Conservation (phyloP, 805 yeast genomes). For the Soucietia sequanensis region DNA sequence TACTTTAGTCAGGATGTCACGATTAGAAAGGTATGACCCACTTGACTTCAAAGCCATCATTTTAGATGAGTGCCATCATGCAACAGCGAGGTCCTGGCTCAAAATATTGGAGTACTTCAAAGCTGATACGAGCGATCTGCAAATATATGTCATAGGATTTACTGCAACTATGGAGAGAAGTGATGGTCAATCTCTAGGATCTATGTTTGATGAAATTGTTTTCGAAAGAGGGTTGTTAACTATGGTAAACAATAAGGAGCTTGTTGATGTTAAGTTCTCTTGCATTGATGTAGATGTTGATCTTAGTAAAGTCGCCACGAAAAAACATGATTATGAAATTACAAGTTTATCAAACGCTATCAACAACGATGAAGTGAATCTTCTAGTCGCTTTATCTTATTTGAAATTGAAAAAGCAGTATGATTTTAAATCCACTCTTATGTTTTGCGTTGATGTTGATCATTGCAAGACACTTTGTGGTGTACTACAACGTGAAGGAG, state of each 20-base stretch:
- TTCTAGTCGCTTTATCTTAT: conserved; percentile 55
- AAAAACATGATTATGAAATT: conserved; percentile 54
- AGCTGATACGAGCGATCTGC: conserved; percentile 39
- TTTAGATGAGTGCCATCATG: conserved; percentile 92
- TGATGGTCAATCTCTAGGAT: conserved; percentile 61
- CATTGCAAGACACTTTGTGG: conserved; percentile 60
- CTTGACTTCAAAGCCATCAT: conserved; percentile 67
- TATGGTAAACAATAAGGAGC: conserved; percentile 67
- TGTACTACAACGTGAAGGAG: conserved; percentile 54
- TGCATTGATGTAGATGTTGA: conserved; percentile 51
- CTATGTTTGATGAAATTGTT: conserved; percentile 69
- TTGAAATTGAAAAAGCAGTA: conserved; percentile 32
- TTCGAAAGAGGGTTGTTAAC: conserved; percentile 63
- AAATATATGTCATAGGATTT: conserved; percentile 70
- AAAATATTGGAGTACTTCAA: conserved; percentile 59
- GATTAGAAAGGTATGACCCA: conserved; percentile 57
- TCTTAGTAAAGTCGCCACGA: conserved; percentile 28
- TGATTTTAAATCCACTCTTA: conserved; percentile 57
- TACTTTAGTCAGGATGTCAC: conserved; percentile 45
- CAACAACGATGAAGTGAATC: conserved; percentile 53
- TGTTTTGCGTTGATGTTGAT: conserved; percentile 73
- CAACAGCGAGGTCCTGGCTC: conserved; percentile 68
- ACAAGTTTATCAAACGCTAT: conserved; percentile 52
- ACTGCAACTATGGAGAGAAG: conserved; percentile 83
- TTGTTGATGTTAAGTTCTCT: conserved; percentile 67